Evolutionary conservation across 2,329 filamentous ascomycete species (phyloP).

Genomic region (Fusarium continuum): DNA sequence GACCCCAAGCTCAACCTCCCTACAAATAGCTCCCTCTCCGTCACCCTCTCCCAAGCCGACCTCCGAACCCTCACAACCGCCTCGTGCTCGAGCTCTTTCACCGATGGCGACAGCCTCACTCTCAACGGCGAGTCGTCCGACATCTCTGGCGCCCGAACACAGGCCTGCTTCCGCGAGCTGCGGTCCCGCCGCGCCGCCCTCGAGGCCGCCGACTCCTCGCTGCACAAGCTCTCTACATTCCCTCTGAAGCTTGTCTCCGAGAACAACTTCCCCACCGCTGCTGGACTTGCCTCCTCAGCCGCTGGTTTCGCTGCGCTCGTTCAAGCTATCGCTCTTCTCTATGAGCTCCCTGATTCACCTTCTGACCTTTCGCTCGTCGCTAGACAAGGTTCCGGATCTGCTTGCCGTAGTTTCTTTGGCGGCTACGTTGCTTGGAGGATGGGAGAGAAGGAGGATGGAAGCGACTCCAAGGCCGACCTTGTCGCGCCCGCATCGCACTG

Average conservation of each 20-base stretch:
- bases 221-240: constrained; percentile 82
- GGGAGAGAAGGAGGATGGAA: constrained; percentile 78
- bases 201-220: constrained; percentile 74
- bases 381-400: constrained; percentile 92
- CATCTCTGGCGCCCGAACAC: constrained; percentile 87
- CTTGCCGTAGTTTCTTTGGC: constrained; percentile 91
- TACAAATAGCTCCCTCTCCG: constrained; percentile 96
- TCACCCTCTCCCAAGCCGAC: constrained; percentile 93
- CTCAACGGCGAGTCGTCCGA: constrained; percentile 88
- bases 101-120: constrained; percentile 73
- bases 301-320: constrained; percentile 77
- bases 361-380: constrained; percentile 89
- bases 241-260: constrained; percentile 89
- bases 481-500: constrained; percentile 91
- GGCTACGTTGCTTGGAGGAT: constrained; percentile 96
- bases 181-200: constrained; percentile 78
- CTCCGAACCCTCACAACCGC: constrained; percentile 96
- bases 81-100: constrained; percentile 81
- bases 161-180: constrained; percentile 91
- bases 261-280: constrained; percentile 99
- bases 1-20: constrained; percentile 94
- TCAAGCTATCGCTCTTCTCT: constrained; percentile 89
- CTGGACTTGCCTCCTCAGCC: constrained; percentile 80
- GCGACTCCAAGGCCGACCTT: constrained; percentile 87
- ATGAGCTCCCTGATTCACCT: constrained; percentile 81